Base-by-base conservation (phyloP, 257 asterid genomes). In the Penstemon davidsonii region DNA sequence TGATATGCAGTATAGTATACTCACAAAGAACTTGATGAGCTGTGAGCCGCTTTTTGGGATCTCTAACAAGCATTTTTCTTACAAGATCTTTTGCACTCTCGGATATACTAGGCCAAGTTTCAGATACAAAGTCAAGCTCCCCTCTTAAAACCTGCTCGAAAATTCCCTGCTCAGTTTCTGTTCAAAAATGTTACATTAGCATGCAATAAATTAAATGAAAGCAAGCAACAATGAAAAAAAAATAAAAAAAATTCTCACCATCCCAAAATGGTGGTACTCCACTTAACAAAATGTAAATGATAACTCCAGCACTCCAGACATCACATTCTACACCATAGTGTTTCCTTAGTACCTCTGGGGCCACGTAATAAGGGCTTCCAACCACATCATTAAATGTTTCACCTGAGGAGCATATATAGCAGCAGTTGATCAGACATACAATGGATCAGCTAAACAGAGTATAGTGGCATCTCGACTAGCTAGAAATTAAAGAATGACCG, bases 261-360 rank as follows among this genome's bases (percentile, higher is more conserved):
- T 83, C 95, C 95, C 95, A 87, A 76, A 87, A 87, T 36, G 95
- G 95, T 4, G 95, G 95, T 44, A 81, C 85, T n/a, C 94, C 94
- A 54, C 88, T 70, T 47, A 87, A 76, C 76, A 87, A 74, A 50
- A 87, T 87, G 77, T 87, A 87, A 57, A 83, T 70, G 61, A 87
- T 87, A 61, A 85, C 95, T 61, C 95, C 95, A 8, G 95, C 95
- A 74, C 95, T 87, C 95, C 95, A 87, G 38, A 87, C 80, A 78
- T 87, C 95, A 61, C 86, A 79, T 69, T 87, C 95, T 55, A 72
- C 87, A 59, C 88, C 88, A 67, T 87, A 87, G 51, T 74, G 82
- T 70, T 85, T 87, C 64, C 72, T 67, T 47, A 87, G 78, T 49
- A 85, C 95, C 81, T 87, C 95, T 1, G 95, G 95, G n/a, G 95